A percentile compares a stretch with the other conserved stretches of the same genome.
Evolutionary conservation across 371 early-diverging fungal genomes (phyloP).

Genomic region (Actinomortierella wolfii): DNA sequence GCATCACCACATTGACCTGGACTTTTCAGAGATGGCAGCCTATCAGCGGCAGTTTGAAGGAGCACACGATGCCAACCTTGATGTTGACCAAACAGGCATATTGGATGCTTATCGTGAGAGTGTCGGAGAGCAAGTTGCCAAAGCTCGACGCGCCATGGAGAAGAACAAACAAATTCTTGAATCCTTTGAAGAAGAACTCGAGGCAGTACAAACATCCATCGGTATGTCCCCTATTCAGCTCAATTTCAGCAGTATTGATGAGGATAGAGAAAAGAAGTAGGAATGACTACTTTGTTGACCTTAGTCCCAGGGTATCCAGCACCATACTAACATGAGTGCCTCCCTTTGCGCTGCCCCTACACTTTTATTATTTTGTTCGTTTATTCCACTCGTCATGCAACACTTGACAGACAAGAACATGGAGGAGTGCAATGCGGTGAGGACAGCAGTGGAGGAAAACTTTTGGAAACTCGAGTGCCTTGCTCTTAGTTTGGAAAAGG

Average conservation of each 20-base stretch:
- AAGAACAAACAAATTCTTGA: constrained; percentile 30
- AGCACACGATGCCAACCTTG: constrained; percentile 21
- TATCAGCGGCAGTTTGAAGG: constrained; percentile 38
- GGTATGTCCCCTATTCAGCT: constrained; percentile 10
- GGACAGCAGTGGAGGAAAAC: constrained; percentile 42
- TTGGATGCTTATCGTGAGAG: constrained; percentile 1
- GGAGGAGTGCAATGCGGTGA: constrained; percentile 27
- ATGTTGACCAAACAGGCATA: not conserved
- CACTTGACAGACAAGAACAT: constrained; percentile 14
- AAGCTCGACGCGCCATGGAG: constrained; percentile 27
- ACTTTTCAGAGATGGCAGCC: not conserved
- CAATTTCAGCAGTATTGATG: not conserved
- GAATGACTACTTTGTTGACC: too few species aligned
- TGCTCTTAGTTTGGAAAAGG: constrained; percentile 37
- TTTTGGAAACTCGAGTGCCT: constrained; percentile 41
- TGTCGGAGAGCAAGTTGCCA: constrained; percentile 34
- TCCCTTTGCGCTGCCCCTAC: not conserved
- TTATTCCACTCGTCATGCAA: not conserved
- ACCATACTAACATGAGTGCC: not conserved
- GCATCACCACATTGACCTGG: not conserved
- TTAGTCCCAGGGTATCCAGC: too few species aligned
- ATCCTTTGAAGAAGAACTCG: constrained; percentile 36
- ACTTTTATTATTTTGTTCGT: not conserved
- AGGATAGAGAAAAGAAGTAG: constrained; percentile 1
- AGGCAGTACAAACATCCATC: constrained; percentile 29